Evolutionary conservation across 306 rosid genomes (phyloP).

Genomic region (Cicer pinnatifidum): DNA sequence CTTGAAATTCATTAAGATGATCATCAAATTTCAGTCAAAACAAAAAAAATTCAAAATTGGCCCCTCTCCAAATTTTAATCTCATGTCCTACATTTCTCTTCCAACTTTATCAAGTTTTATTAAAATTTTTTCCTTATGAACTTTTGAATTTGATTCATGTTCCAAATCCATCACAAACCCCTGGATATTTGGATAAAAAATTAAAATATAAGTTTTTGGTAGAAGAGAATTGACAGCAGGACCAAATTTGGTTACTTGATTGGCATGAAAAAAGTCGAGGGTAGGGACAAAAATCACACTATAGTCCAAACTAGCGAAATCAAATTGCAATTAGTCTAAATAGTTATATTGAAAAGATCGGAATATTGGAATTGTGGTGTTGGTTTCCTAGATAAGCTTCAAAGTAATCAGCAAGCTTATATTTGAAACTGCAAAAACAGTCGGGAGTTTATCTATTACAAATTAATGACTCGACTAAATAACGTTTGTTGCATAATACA

Average conservation of each 20-base stretch:
- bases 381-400: conserved; percentile 11
- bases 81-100: neutral
- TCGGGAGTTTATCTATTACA: neutral
- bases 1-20: neutral
- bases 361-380: neutral
- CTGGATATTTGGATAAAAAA: neutral
- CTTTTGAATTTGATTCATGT: neutral
- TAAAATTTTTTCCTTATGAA: neutral
- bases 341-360: neutral
- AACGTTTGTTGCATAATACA: neutral
- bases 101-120: neutral
- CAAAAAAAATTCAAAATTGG: neutral
- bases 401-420: neutral
- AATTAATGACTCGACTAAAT: neutral
- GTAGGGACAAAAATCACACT: neutral
- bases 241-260: neutral
- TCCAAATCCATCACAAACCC: neutral
- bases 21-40: neutral
- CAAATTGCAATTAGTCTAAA: conserved; percentile 2
- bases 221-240: conserved; percentile 4
- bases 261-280: neutral
- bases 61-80: neutral
- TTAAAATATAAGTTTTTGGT: neutral
- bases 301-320: neutral
- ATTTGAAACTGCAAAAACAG: neutral